phyloP scores from a whole-genome alignment of 2,329 filamentous ascomycete genomes.

The Triangularia setosa region DNA sequence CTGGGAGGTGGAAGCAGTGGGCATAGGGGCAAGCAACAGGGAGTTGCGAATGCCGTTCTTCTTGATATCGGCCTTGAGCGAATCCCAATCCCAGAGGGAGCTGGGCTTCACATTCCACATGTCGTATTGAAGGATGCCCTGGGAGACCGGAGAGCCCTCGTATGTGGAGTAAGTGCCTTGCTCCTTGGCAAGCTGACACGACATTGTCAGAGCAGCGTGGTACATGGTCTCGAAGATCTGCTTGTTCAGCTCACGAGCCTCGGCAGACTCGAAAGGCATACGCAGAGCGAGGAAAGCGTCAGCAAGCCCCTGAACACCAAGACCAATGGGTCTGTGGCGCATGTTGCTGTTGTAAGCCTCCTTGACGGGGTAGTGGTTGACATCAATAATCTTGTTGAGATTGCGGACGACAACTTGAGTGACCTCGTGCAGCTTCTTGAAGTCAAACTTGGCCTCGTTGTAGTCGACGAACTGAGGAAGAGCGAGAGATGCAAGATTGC shows the following conservation, averaged over 20 bases:
- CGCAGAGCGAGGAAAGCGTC: conserved; percentile 97
- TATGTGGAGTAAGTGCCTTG: conserved; percentile 86
- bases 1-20: conserved; percentile 93
- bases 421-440: conserved; percentile 94
- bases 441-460: conserved; percentile 81
- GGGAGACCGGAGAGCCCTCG: conserved; percentile 86
- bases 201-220: conserved; percentile 88
- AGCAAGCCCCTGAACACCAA: conserved; percentile 95
- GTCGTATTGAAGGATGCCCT: conserved; percentile 95
- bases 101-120: conserved; percentile 96
- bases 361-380: conserved; percentile 96
- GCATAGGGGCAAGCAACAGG: conserved; percentile 93
- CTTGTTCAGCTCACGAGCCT: conserved; percentile 90
- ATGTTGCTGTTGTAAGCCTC: conserved; percentile 96
- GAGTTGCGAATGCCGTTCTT: conserved; percentile 94
- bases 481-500: conserved; percentile 92
- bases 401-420: conserved; percentile 89
- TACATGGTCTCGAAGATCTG: conserved; percentile 99
- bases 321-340: conserved; percentile 90
- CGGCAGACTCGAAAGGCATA: conserved; percentile 92
- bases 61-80: conserved; percentile 85
- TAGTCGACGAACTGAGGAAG: conserved; percentile 90
- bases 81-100: conserved; percentile 94
- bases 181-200: conserved; percentile 77
- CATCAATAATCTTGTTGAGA: conserved; percentile 96